Evolutionary conservation across 2,329 filamentous ascomycete genomes (phyloP).

Genomic region (Fusarium keratoplasticum): DNA sequence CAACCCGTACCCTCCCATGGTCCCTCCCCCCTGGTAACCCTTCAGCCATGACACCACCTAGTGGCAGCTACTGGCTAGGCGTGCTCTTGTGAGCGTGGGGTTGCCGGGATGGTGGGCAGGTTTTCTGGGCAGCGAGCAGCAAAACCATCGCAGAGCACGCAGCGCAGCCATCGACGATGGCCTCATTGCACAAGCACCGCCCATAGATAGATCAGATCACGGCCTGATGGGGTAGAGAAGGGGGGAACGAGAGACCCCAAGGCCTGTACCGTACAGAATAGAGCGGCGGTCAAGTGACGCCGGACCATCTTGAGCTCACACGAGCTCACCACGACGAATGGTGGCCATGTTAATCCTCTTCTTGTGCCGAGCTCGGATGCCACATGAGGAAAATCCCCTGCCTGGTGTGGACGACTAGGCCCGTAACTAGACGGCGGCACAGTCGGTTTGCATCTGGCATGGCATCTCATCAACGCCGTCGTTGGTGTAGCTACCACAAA

Average conservation of each 20-base stretch:
- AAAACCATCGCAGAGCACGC: constrained; percentile 35
- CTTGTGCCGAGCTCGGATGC: constrained; percentile 38
- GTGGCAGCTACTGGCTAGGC: constrained; percentile 34
- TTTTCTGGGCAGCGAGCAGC: constrained; percentile 33
- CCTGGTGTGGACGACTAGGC: constrained; percentile 27
- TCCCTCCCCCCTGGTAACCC: constrained; percentile 12
- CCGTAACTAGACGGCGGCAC: constrained; percentile 7
- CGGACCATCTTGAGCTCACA: constrained; percentile 38
- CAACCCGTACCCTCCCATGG: constrained; percentile 3
- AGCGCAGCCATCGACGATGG: constrained; percentile 38
- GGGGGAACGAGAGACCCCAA: constrained; percentile 16
- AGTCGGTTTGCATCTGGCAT: constrained; percentile 32
- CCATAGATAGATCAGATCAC: constrained; percentile 39
- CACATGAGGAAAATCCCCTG: constrained; percentile 41
- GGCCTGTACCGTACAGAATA: constrained; percentile 4
- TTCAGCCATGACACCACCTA: constrained; percentile 42
- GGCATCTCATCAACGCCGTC: constrained; percentile 21
- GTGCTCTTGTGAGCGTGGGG: constrained; percentile 36
- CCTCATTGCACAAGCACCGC: constrained; percentile 41
- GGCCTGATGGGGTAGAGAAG: constrained; percentile 20
- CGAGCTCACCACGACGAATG: constrained; percentile 39
- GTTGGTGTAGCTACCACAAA: constrained; percentile 33
- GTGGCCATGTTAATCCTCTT: constrained; percentile 27
- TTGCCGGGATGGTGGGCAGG: constrained; percentile 41
- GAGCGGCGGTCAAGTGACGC: constrained; percentile 45